These are phyloP conservation scores for Cyberlindnera bimundalis DNA, from an alignment of 805 yeast species.

Conservation along the genomic window DNA sequence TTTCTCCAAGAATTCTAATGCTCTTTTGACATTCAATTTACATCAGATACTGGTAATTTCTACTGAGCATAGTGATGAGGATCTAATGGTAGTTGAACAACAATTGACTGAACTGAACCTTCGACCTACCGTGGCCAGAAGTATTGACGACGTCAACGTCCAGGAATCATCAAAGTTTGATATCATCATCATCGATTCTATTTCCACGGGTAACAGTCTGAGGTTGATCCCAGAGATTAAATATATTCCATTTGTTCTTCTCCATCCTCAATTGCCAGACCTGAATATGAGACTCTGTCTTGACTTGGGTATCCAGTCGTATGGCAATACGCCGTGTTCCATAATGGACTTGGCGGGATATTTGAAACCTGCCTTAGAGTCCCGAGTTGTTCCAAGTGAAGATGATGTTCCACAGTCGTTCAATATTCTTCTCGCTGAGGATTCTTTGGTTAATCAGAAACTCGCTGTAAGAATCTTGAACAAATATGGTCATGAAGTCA, in stretches of 20 bases:
- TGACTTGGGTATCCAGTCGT: constrained; percentile 82
- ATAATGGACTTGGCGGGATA: constrained; percentile 79
- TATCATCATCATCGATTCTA: constrained; percentile 79
- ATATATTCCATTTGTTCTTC: constrained; percentile 77
- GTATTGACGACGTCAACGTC: constrained; percentile 48
- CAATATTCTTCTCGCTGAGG: constrained; percentile 79
- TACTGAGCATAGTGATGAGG: constrained; percentile 53
- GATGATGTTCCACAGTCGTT: constrained; percentile 74
- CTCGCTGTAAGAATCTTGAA: constrained; percentile 81
- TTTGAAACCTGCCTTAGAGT: constrained; percentile 79
- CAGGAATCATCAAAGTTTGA: constrained; percentile 57
- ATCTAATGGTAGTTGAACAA: constrained; percentile 44
- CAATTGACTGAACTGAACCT: constrained; percentile 54
- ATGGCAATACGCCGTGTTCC: constrained; percentile 86
- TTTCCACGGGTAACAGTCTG: constrained; percentile 68
- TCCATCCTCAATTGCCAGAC: constrained; percentile 72
- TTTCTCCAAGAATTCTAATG: constrained; percentile 61
- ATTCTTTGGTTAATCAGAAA: constrained; percentile 82
- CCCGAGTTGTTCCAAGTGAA: constrained; percentile 74
- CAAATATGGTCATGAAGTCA: constrained; percentile 80
- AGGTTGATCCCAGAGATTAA: constrained; percentile 73
- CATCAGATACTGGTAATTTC: constrained; percentile 71
- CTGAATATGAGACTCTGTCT: constrained; percentile 78
- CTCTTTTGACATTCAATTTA: constrained; percentile 64
- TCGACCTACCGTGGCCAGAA: constrained; percentile 54